Conservation (phyloP, 805 yeast species). For the Suhomyces sp. region DNA sequence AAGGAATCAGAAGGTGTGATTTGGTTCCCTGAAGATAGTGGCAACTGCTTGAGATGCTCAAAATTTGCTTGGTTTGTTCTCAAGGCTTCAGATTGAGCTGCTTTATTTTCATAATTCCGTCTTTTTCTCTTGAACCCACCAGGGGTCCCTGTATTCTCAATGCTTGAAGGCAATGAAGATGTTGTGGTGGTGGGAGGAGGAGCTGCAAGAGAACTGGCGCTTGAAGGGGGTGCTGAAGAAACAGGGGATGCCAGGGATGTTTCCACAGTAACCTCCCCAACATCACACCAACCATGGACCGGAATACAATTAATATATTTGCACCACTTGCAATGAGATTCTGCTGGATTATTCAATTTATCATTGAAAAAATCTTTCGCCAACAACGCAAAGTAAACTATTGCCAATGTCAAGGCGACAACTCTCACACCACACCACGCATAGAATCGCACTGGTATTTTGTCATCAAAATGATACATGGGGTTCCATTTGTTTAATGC, state of each 20-base stretch:
- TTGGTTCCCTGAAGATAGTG: too few species aligned
- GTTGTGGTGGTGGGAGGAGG: conserved; percentile 13
- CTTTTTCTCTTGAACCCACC: conserved; percentile 2
- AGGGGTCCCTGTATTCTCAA: conserved; percentile 17
- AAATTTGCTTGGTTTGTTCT: too few species aligned
- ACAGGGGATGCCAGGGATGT: conserved; percentile 10
- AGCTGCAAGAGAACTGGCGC: conserved; percentile 5
- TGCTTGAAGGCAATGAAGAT: conserved; percentile 19
- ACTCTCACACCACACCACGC: conserved; percentile 54
- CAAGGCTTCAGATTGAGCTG: too few species aligned
- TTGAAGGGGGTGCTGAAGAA: conserved; percentile 6
- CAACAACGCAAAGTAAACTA: conserved; percentile 52
- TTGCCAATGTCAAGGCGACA: conserved; percentile 42
- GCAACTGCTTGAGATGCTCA: too few species aligned
- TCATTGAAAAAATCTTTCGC: conserved; percentile 45
- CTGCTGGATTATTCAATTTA: conserved; percentile 34
- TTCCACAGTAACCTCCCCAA: conserved; percentile 37
- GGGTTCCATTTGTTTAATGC: conserved; percentile 43
- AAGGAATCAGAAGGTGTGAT: conserved; percentile 1
- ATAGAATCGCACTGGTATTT: conserved; percentile 39
- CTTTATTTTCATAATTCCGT: conserved; percentile 2
- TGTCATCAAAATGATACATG: conserved; percentile 30
- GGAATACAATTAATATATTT: conserved; percentile 71
- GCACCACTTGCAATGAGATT: conserved; percentile 66
- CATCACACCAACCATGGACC: conserved; percentile 67